Base-by-base conservation (phyloP, 768 basidiomycete species). In the Chalciporus chontae region DNA sequence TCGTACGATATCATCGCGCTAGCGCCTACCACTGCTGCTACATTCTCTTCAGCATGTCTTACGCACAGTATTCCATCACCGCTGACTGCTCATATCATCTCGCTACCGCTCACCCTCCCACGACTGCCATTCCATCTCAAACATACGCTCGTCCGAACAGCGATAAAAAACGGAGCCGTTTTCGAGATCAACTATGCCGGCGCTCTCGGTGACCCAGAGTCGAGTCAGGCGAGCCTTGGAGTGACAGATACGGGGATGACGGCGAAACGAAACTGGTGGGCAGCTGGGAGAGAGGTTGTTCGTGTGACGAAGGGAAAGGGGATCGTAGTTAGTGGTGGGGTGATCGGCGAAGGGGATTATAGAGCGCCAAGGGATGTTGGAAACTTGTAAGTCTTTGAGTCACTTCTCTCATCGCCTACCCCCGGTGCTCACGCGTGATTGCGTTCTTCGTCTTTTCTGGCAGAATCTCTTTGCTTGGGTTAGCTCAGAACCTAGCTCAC, bases 221-320 rank as follows among this genome's bases (percentile, higher is more conserved):
- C 73, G 0, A 56, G 71, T 17, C 64, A 80, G 10, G 56, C 69
- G 3, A 69, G 72, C 14, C 73, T 77, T 11, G 76, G 77, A 6
- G 78, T 69, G 3, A 78, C 73, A 14, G 81, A 83, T 49, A 75
- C 71, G 26, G 83, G 80, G 0, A 60, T 73, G 3, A 67, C 65
- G 8, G 78, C 80, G 4, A 88, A 87, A 69, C 71, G 87, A 36
- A 89, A 91, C 55, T 90, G 90, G 90, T 89, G 91, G 91, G 81
- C 86, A 0, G 75, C 80, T 0, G 80, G 88, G 10, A 72, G 84
- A 29, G 91, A 94, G 66, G 72, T 94, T 3, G 75, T 81, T 15
- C 76, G 91, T 1, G 89, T 90, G 2, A 85, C 89, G 3, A 89
- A 89, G 55, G 90, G 90, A 1, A 88, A 83, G 61, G 85, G 82